Conservation (phyloP, 768 basidiomycete genomes). For the Albatrellus ellisii region DNA sequence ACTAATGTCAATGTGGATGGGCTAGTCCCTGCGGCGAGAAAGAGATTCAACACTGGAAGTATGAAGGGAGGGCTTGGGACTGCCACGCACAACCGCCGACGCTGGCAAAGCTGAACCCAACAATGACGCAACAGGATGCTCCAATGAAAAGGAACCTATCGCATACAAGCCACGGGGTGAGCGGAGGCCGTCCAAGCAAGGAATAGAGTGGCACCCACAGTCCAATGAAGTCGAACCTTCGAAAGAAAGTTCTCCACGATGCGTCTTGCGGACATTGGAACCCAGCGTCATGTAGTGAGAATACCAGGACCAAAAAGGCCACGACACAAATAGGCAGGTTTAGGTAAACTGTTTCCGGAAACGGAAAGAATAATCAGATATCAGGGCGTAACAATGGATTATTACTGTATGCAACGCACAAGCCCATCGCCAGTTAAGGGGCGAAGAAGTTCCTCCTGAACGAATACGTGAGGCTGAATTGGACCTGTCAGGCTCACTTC, state of each 20-base stretch:
- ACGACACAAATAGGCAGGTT: conserved; percentile 65
- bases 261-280: conserved; percentile 31
- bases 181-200: conserved; percentile 9
- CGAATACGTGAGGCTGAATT: conserved; percentile 3
- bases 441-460: conserved; percentile 12
- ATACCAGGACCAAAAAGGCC: conserved; percentile 39
- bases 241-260: conserved; percentile 42
- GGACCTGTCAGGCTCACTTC: not conserved
- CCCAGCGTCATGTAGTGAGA: conserved; percentile 47
- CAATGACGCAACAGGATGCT: conserved; percentile 59
- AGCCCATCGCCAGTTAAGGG: conserved; percentile 69
- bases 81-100: not conserved
- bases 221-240: conserved; percentile 65
- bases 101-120: conserved; percentile 71
- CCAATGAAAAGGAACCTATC: conserved; percentile 66
- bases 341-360: conserved; percentile 69
- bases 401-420: conserved; percentile 38
- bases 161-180: no score
- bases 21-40: conserved; percentile 38
- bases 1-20: conserved; percentile 51
- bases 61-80: not conserved
- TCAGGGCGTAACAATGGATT: conserved; percentile 11
- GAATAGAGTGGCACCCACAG: conserved; percentile 37
- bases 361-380: conserved; percentile 3
- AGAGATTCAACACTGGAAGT: not conserved